Percentiles rank a stretch among this genome's conserved stretches.
phyloP scores from a whole-genome alignment of 805 yeast species.

The Yamadazyma kitorensis region DNA sequence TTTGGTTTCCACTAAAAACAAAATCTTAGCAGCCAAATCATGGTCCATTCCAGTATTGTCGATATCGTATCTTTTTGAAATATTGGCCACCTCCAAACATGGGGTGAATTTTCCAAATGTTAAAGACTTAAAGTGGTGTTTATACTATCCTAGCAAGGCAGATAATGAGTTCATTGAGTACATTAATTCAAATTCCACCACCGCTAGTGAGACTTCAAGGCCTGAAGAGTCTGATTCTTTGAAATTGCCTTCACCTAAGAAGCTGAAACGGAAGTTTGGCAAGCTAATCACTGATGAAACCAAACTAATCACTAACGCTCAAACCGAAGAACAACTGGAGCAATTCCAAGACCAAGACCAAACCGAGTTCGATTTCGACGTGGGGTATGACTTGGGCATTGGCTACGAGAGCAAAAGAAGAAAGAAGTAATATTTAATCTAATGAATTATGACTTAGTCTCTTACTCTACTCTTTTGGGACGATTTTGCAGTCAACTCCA shows the following conservation, averaged over 20 bases:
- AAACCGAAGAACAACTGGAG: constrained; percentile 7
- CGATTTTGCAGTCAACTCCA: too few relatives aligned
- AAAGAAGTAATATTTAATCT: neutral
- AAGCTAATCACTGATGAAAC: constrained; percentile 12
- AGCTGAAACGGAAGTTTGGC: constrained; percentile 45
- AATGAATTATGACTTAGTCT: too few relatives aligned
- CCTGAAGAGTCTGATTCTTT: constrained; percentile 14
- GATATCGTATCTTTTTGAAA: constrained; percentile 52
- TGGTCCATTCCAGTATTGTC: constrained; percentile 62
- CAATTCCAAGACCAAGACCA: too few relatives aligned
- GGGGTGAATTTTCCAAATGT: constrained; percentile 34
- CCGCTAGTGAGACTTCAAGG: neutral
- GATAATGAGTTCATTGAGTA: constrained; percentile 12
- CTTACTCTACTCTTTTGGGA: too few relatives aligned
- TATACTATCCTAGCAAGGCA: constrained; percentile 45
- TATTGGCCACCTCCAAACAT: constrained; percentile 24
- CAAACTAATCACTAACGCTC: neutral
- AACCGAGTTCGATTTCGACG: constrained; percentile 11
- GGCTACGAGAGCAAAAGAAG: constrained; percentile 10
- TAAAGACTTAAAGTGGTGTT: constrained; percentile 51
- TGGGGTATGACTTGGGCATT: constrained; percentile 11
- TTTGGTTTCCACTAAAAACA: constrained; percentile 46
- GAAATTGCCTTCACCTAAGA: constrained; percentile 54
- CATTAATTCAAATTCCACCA: constrained; percentile 5
- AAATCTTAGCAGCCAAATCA: constrained; percentile 55